Conservation (phyloP, 306 rosid species). For the Dryas alaskensis region DNA sequence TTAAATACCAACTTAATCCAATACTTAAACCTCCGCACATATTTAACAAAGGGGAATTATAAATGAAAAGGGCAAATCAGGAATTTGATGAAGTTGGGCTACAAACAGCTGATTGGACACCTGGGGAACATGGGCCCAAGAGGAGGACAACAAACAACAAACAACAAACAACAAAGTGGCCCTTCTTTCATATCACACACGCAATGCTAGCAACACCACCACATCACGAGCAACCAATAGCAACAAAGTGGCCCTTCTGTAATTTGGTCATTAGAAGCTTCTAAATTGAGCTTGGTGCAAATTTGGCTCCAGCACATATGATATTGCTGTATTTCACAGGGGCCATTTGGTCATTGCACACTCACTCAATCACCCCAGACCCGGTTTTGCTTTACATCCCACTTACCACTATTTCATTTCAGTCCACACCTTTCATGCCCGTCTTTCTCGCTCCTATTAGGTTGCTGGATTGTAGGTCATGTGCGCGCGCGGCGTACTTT, state of each 20-base stretch:
- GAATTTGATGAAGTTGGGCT: too few relatives aligned
- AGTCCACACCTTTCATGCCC: not conserved
- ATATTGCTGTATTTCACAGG: not conserved
- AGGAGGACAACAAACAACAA: conserved; percentile 4
- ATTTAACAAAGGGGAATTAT: too few relatives aligned
- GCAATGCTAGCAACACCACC: too few relatives aligned
- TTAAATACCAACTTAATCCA: too few relatives aligned
- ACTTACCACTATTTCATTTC: not conserved
- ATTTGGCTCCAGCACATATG: not conserved
- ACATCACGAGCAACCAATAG: not conserved
- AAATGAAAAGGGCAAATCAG: too few relatives aligned
- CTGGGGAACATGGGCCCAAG: not conserved
- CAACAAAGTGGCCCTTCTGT: not conserved
- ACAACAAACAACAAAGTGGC: conserved; percentile 16
- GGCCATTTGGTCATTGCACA: not conserved
- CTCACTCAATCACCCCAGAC: not conserved
- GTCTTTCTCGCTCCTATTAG: not conserved
- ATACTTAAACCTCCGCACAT: too few relatives aligned
- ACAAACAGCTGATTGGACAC: too few relatives aligned
- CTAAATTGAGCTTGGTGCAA: not conserved
- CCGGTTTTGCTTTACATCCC: not conserved
- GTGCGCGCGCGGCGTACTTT: conserved; percentile 1
- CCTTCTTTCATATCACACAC: not conserved
- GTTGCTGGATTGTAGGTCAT: not conserved
- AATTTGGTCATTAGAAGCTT: not conserved